Conservation (phyloP, 257 asterid genomes). For the Echium plantagineum region DNA sequence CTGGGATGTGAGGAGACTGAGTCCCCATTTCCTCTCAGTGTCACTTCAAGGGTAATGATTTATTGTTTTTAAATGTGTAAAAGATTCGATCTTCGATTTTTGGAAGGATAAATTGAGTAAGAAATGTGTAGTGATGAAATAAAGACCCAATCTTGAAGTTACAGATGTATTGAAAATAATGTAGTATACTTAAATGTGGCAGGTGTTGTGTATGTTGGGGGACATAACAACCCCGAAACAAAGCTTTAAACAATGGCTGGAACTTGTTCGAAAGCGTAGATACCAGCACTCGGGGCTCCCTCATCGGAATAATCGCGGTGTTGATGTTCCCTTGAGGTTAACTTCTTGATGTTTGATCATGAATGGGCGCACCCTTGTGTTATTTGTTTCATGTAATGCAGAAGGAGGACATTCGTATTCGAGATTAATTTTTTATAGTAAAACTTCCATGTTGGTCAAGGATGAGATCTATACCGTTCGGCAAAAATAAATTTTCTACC, state of each 20-base stretch:
- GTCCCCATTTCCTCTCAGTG: constrained; percentile 83
- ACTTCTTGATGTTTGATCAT: constrained; percentile 1
- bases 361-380: background rate
- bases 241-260: constrained; percentile 95
- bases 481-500: no score
- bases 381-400: background rate
- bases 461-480: no score
- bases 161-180: background rate
- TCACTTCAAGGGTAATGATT: constrained; percentile 70
- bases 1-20: constrained; percentile 61
- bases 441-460: background rate
- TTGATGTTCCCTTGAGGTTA: constrained; percentile 71
- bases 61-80: background rate
- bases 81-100: constrained; percentile 6
- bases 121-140: background rate
- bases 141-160: background rate
- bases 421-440: background rate
- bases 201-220: constrained; percentile 98
- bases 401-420: background rate
- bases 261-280: constrained; percentile 86
- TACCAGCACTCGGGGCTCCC: constrained; percentile 89
- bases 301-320: constrained; percentile 38
- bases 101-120: background rate
- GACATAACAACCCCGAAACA: constrained; percentile 89
- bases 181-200: constrained; percentile 7